Evolutionary conservation across 257 asterid species (phyloP).

Genomic region (Anisodus acutangulus): DNA sequence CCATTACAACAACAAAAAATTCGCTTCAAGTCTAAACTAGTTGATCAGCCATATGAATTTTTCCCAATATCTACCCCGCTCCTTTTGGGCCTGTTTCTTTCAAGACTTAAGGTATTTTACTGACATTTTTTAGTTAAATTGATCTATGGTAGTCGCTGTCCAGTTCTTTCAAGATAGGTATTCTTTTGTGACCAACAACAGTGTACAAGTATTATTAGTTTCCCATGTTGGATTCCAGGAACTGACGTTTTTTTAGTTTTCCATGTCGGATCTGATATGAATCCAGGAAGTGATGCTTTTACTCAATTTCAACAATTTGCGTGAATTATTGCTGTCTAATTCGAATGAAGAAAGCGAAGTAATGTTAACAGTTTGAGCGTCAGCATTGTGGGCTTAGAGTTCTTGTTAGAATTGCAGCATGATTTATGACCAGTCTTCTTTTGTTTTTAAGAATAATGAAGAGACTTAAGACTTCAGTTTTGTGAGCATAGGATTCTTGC

Average conservation of each 20-base stretch:
- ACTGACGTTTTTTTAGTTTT: background rate
- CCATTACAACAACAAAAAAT: background rate
- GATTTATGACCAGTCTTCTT: background rate
- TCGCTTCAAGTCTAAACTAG: background rate
- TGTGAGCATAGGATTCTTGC: slow-evolving; percentile 5
- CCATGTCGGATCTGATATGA: background rate
- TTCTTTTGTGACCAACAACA: slow-evolving; percentile 18
- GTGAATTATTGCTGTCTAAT: background rate
- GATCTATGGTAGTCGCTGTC: background rate
- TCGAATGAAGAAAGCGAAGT: background rate
- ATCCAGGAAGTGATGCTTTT: background rate
- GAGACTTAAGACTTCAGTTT: background rate
- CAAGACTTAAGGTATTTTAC: background rate
- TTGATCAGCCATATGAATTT: background rate
- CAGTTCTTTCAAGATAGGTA: background rate
- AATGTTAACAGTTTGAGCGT: background rate
- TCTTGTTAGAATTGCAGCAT: background rate
- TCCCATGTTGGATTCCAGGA: slow-evolving; percentile 1
- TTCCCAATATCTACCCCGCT: background rate
- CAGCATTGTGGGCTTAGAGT: background rate
- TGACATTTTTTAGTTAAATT: background rate
- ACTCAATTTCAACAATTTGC: background rate
- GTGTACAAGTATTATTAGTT: background rate
- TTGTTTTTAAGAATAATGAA: background rate
- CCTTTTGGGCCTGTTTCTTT: background rate